Conservation (phyloP, 441 rosid species). For the Erysimum pusillum region DNA sequence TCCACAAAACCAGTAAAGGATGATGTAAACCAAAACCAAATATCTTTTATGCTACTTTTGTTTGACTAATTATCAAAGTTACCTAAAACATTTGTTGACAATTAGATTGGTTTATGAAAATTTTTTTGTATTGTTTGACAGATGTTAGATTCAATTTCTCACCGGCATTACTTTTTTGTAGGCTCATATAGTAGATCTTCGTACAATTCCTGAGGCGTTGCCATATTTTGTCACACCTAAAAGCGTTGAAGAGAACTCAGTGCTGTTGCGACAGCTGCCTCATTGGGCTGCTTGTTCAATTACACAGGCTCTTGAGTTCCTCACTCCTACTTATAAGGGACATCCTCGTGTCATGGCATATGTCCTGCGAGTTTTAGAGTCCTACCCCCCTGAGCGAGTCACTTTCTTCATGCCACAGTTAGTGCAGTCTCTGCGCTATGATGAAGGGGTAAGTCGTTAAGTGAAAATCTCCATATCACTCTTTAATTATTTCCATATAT, state of each 20-base stretch:
- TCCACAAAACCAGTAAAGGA: neutral
- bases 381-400: neutral
- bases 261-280: slow-evolving; percentile 41
- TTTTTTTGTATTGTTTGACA: neutral
- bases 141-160: slow-evolving; percentile 5
- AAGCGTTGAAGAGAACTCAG: slow-evolving; percentile 44
- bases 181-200: slow-evolving; percentile 58
- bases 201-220: no score
- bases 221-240: no score
- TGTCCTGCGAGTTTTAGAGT: no score
- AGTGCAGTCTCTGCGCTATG: slow-evolving; percentile 89
- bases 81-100: neutral
- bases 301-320: no score
- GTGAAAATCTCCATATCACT: neutral
- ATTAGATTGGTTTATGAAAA: neutral
- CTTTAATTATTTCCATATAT: no score
- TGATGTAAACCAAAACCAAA: neutral
- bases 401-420: slow-evolving; percentile 34
- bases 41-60: neutral
- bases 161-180: slow-evolving; percentile 44
- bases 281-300: no score
- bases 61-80: neutral
- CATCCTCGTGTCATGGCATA: no score
- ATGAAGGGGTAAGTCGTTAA: slow-evolving; percentile 68
- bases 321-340: no score